Evolutionary conservation across 148 eudicot species (phyloP), one percentile per base, ranked within the genome.

Genomic region (Vaccinium vitisidaea): DNA sequence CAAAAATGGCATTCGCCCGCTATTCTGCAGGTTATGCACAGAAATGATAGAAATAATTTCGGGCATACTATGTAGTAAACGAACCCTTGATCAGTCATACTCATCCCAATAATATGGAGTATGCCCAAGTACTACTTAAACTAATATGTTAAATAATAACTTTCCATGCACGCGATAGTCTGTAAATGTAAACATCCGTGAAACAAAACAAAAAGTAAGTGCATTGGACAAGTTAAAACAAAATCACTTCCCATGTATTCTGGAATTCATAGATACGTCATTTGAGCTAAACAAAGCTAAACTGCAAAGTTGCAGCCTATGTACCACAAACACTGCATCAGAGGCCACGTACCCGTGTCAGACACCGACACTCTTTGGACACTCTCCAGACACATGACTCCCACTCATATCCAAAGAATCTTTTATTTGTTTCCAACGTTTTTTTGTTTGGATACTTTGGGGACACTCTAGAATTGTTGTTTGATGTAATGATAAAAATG

Each of bases 201-300:
- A 43, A 43, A 43, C 46, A 5, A 43, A 54, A 23, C 0, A 23
- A 23, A 65, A 65, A 65, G 30, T 5, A 52, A 23, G 14, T 52
- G 59, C 54, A 74, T 77, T 23, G 39, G 39, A 52, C 52, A 54
- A 49, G n/a, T 78, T n/a, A 27, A 52, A 50, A 77, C 80, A 78
- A 56, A 79, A 15, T 54, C 61, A 79, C 65, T 79, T 32, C 32
- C 61, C 15, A 30, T 21, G 36, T 79, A 79, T 30, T 18, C 2
- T 7, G 55, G 23, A 55, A 55, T 39, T n/a, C 12, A 52, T 6
- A 53, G 23, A 48, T 10, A 36, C 14, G 4, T 48, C 61, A 77
- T 13, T 54, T 43, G 59, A 25, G 30, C 55, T 54, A 12, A 78
- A 25, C n/a, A 27, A 77, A 53, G 48, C 11, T 4, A 2, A 55